phyloP scores from a whole-genome alignment of 805 yeast genomes.

The Nakazawaea anatomiae region DNA sequence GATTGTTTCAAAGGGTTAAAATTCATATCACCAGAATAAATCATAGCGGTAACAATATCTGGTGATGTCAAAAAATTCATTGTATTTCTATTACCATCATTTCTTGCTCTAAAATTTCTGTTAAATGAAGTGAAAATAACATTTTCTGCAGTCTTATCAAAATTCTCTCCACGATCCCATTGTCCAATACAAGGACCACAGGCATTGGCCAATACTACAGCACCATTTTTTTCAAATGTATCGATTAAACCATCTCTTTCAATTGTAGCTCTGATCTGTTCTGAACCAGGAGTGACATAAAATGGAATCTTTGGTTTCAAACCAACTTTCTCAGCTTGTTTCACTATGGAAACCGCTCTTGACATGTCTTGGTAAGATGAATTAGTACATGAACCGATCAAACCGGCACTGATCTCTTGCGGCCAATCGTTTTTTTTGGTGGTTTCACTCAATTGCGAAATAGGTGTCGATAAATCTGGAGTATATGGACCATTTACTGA shows the following conservation, averaged over 20 bases:
- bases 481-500: conserved; percentile 98
- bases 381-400: conserved; percentile 98
- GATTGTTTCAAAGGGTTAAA: conserved; percentile 94
- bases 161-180: conserved; percentile 89
- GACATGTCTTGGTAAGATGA: conserved; percentile 98
- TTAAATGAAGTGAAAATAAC: conserved; percentile 96
- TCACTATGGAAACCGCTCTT: conserved; percentile 88
- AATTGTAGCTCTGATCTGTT: conserved; percentile 96
- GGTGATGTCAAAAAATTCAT: conserved; percentile 97
- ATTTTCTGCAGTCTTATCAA: conserved; percentile 91
- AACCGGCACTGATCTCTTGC: conserved; percentile 83
- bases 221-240: conserved; percentile 88
- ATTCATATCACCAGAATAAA: conserved; percentile 92
- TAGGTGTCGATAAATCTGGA: conserved; percentile 95
- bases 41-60: conserved; percentile 92
- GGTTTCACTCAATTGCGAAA: conserved; percentile 78
- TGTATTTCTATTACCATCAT: conserved; percentile 96
- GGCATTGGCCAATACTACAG: conserved; percentile 92
- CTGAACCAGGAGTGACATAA: conserved; percentile 97
- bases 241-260: conserved; percentile 92
- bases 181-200: conserved; percentile 99
- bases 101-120: conserved; percentile 97
- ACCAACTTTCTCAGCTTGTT: conserved; percentile 88
- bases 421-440: conserved; percentile 92
- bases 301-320: conserved; percentile 86